Evolutionary conservation across 2,329 filamentous ascomycete species (phyloP), one percentile per base, ranked within the genome.

Genomic region (Hymenoscyphus albidus): DNA sequence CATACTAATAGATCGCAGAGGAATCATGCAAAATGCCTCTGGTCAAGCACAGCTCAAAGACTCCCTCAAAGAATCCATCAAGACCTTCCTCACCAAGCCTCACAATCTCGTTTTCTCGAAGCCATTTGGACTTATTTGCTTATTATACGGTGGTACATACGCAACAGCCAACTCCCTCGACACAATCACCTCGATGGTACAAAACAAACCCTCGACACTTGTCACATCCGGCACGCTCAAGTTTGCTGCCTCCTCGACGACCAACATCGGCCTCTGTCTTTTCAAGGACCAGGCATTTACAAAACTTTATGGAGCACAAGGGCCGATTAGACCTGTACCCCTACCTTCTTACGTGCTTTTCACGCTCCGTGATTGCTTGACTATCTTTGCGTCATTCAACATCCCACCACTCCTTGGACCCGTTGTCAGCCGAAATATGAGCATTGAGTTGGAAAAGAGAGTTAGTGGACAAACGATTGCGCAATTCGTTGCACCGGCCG

Each of bases 301-400:
- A 0, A 85, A 87, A 73, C 84, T 97, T 73, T 97, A 96, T 76
- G 91, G 91, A 13, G 86, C 89, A 0, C 78, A 80, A 0, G 81
- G 77, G 64, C 75, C 79, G 0, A 83, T 78, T 12, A 80, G 82
- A 16, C 78, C 82, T 32, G 89, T 96, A 0, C 88, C 91, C 0
- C 77, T 86, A 39, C 81, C 89, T 1, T 91, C 88, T 9, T 95
- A 93, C 77, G 80, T 83, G 0, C 85, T 97, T 64, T 97, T 97
- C 80, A 88, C 91, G 2, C 74, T 89, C 63, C 87, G 93, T 71
- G 93, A 97, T 79, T 92, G 89, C 77, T 79, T 96, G 67, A 97
- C 93, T 61, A 93, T 97, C 72, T 96, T 96, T 76, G 92, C 92
- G 4, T 91, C 87, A 13, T 98, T 97, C 83, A 97, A 97, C 75